These are phyloP conservation scores for Trypanosomatidae sp. DNA, from an alignment of 208 protist genomes.

Conservation along the genomic window DNA sequence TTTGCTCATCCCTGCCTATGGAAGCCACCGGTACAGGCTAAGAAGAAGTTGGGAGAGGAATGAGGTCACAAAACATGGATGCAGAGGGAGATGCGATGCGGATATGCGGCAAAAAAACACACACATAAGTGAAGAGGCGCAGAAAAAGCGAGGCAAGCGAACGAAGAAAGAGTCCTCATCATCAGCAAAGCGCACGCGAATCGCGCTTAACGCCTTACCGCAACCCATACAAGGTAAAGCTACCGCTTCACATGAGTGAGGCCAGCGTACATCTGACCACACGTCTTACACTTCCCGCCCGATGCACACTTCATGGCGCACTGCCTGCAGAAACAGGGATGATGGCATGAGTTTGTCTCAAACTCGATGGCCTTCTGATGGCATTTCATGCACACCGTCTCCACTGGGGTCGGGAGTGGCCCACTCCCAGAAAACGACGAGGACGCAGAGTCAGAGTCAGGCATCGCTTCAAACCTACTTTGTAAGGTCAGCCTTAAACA, in stretches of 20 bases:
- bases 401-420: not conserved
- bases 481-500: not conserved
- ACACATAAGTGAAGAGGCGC: not conserved
- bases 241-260: constrained; percentile 32
- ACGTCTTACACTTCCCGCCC: constrained; percentile 86
- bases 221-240: not conserved
- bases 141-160: not conserved
- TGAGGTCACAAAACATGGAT: not conserved
- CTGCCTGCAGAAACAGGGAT: constrained; percentile 73
- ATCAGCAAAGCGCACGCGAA: not conserved
- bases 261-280: constrained; percentile 65
- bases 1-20: not conserved
- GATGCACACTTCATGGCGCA: constrained; percentile 92
- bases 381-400: constrained; percentile 69
- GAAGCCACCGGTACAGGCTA: not conserved
- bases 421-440: constrained; percentile 17
- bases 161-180: not conserved
- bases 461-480: not conserved
- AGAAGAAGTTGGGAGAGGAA: not conserved
- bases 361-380: constrained; percentile 55
- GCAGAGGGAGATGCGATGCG: not conserved
- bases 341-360: constrained; percentile 69
- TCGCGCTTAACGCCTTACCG: not conserved
- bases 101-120: not conserved
- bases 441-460: constrained; percentile 9